These are phyloP conservation scores for Meira miltonrushii DNA, from an alignment of 1,284 basidiomycete species.

Conservation along the genomic window DNA sequence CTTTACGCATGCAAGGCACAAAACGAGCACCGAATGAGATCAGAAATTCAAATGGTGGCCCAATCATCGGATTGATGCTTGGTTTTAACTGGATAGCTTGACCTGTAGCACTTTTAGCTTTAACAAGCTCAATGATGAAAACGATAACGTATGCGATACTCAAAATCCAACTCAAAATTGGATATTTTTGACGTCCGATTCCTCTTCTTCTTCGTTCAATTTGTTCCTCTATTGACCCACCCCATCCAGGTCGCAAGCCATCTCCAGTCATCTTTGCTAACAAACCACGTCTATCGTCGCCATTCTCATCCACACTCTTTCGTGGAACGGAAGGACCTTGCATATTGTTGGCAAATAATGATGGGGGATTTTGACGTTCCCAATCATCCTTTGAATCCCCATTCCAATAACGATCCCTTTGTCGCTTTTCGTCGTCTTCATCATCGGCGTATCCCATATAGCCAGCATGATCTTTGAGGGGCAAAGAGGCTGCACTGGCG, in stretches of 20 bases:
- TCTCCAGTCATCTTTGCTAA: neutral
- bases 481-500: slow-evolving; percentile 25
- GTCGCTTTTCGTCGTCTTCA: slow-evolving; percentile 40
- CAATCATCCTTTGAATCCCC: slow-evolving; percentile 19
- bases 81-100: slow-evolving; percentile 57
- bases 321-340: slow-evolving; percentile 5
- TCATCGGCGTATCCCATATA: slow-evolving; percentile 47
- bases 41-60: slow-evolving; percentile 75
- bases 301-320: neutral
- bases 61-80: slow-evolving; percentile 82
- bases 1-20: slow-evolving; percentile 74
- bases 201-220: slow-evolving; percentile 61
- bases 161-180: slow-evolving; percentile 61
- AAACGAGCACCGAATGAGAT: slow-evolving; percentile 83
- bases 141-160: slow-evolving; percentile 60
- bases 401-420: slow-evolving; percentile 15
- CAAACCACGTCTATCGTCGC: slow-evolving; percentile 1
- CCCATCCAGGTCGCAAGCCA: slow-evolving; percentile 12
- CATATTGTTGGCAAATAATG: slow-evolving; percentile 3
- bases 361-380: neutral
- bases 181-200: slow-evolving; percentile 72
- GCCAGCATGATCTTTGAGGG: slow-evolving; percentile 26
- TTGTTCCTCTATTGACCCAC: slow-evolving; percentile 38
- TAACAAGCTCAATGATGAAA: slow-evolving; percentile 47
- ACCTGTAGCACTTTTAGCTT: slow-evolving; percentile 42